Conservation (phyloP, 371 early-diverging fungal species). For the Rhizopus stolonifer region DNA sequence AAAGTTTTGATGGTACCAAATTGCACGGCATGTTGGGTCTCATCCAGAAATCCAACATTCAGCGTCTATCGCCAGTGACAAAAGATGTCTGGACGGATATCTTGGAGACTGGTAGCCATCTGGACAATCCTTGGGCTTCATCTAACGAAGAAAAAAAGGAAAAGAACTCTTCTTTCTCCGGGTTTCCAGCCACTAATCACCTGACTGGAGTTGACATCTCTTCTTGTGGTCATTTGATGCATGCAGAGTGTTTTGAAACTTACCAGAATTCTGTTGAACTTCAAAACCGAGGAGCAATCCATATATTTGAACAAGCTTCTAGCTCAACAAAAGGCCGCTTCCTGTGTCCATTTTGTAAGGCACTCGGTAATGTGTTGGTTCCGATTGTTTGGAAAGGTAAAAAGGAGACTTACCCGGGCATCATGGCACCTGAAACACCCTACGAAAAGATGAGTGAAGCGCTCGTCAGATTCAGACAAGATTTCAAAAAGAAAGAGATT, state of each 20-base stretch:
- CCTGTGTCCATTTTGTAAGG: constrained; percentile 94
- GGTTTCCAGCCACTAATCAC: constrained; percentile 55
- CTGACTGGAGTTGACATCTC: constrained; percentile 66
- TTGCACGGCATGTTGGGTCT: constrained; percentile 86
- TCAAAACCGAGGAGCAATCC: no score
- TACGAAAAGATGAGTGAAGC: constrained; percentile 22
- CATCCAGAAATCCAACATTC: constrained; percentile 73
- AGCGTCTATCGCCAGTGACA: constrained; percentile 64
- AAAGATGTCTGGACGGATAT: constrained; percentile 57
- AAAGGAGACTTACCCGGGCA: constrained; percentile 60
- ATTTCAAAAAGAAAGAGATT: not conserved
- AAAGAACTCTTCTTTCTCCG: constrained; percentile 20
- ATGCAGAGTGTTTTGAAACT: constrained; percentile 85
- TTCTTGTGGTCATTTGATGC: constrained; percentile 97
- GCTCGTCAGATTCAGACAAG: constrained; percentile 9
- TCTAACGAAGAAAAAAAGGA: constrained; percentile 1
- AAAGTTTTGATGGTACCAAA: constrained; percentile 69
- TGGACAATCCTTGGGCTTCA: constrained; percentile 6
- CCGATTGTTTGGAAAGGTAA: constrained; percentile 71
- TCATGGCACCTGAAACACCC: constrained; percentile 29
- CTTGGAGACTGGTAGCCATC: constrained; percentile 37
- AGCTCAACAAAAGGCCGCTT: constrained; percentile 58
- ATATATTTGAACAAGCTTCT: constrained; percentile 8
- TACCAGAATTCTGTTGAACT: constrained; percentile 74
- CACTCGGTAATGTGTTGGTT: constrained; percentile 82